Percentiles rank a stretch among this genome's conserved stretches.
phyloP scores from a whole-genome alignment of 805 yeast species.

The Saturnispora sanitii region DNA sequence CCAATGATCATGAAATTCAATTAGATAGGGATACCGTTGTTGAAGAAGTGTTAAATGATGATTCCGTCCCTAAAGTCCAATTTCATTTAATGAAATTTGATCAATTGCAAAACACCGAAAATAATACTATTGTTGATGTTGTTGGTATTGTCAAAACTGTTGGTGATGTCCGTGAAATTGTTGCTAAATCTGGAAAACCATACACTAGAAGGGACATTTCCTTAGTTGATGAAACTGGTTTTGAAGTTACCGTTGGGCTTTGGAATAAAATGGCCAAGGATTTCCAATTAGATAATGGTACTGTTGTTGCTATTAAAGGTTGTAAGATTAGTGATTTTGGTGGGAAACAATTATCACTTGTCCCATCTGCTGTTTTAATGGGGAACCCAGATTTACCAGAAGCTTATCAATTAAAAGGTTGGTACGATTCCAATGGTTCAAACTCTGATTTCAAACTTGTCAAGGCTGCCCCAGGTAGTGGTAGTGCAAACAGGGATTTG shows the following conservation, averaged over 20 bases:
- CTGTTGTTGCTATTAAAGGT: conserved; percentile 88
- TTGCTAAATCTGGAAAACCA: conserved; percentile 82
- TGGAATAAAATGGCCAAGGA: conserved; percentile 87
- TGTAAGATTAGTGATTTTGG: conserved; percentile 81
- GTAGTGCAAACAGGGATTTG: conserved; percentile 20
- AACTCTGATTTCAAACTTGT: conserved; percentile 51
- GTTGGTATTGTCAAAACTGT: conserved; percentile 78
- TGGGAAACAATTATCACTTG: conserved; percentile 74
- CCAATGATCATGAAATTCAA: conserved; percentile 80
- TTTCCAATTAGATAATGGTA: conserved; percentile 61
- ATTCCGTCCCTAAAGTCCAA: conserved; percentile 67
- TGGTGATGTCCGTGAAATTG: conserved; percentile 64
- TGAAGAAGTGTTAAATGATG: conserved; percentile 49
- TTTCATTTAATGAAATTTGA: conserved; percentile 67
- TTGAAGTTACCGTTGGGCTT: conserved; percentile 67
- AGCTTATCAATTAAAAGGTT: conserved; percentile 81
- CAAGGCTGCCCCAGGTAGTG: conserved; percentile 31
- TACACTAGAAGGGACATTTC: conserved; percentile 85
- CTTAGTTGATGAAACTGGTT: conserved; percentile 77
- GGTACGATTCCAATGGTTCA: conserved; percentile 82
- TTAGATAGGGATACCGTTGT: conserved; percentile 73
- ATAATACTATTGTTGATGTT: conserved; percentile 67
- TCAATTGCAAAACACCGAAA: conserved; percentile 55
- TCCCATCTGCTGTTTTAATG: conserved; percentile 64
- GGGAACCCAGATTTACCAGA: conserved; percentile 85